These are phyloP conservation scores for Lasiosphaeria hispida DNA, from an alignment of 495 filamentous ascomycete genomes.

Conservation along the genomic window DNA sequence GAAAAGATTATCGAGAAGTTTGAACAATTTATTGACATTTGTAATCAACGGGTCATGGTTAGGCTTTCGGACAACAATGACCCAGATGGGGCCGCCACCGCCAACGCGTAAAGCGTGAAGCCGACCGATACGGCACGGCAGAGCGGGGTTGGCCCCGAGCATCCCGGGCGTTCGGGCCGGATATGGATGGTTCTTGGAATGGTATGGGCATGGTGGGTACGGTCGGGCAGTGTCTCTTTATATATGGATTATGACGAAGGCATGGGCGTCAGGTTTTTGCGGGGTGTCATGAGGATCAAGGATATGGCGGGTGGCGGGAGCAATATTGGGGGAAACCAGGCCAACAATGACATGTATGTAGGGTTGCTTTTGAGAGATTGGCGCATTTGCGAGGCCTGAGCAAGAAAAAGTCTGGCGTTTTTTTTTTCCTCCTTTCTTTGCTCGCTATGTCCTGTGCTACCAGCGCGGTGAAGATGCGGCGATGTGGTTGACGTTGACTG, in stretches of 20 bases:
- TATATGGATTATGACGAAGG: too few species aligned
- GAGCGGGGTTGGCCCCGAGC: too few species aligned
- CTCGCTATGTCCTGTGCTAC: neutral
- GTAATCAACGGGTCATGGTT: conserved; percentile 56
- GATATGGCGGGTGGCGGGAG: neutral
- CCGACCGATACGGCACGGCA: too few species aligned
- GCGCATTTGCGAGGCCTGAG: neutral
- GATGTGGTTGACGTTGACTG: neutral
- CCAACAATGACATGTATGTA: conserved; percentile 7
- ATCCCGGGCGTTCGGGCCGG: too few species aligned
- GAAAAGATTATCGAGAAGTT: conserved; percentile 55
- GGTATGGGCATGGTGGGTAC: too few species aligned
- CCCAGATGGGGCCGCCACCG: too few species aligned
- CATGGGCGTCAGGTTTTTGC: too few species aligned
- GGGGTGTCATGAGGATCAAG: too few species aligned
- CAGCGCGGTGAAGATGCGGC: neutral
- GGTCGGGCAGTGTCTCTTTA: too few species aligned
- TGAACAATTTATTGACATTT: conserved; percentile 60
- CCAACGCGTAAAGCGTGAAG: too few species aligned
- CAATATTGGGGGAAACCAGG: neutral
- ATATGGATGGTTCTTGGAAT: too few species aligned
- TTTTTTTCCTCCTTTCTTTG: neutral
- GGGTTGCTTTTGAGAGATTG: conserved; percentile 1
- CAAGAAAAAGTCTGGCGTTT: conserved; percentile 2
- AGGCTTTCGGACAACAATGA: conserved; percentile 23